phyloP scores from a whole-genome alignment of 2,329 filamentous ascomycete genomes.

The Diaporthe aspalathi region DNA sequence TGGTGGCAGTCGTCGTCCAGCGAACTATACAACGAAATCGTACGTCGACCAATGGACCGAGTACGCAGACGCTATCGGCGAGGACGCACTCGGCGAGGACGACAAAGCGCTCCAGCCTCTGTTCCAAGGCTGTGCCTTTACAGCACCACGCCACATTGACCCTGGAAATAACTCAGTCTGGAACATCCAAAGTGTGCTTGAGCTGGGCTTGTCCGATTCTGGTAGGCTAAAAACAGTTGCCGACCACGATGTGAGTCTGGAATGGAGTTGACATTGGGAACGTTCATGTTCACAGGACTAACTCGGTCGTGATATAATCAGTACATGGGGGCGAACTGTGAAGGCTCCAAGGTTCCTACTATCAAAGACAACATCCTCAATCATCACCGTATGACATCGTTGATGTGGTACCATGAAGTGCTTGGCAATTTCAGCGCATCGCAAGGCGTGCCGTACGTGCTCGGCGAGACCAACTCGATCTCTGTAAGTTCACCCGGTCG shows the following conservation, averaged over 20 bases:
- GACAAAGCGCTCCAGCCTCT: conserved; percentile 18
- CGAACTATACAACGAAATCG: conserved; percentile 14
- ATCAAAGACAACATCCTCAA: conserved; percentile 37
- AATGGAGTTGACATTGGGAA: background rate
- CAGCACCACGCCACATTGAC: conserved; percentile 25
- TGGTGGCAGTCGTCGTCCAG: conserved; percentile 24
- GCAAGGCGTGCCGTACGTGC: conserved; percentile 36
- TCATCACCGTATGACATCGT: conserved; percentile 38
- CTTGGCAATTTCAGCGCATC: conserved; percentile 37
- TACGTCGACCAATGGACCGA: conserved; percentile 30
- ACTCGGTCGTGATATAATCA: background rate
- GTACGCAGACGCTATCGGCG: conserved; percentile 26
- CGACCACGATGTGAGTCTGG: conserved; percentile 3
- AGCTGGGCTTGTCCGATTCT: background rate
- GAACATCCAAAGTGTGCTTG: conserved; percentile 26
- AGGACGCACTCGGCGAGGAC: background rate
- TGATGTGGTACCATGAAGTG: conserved; percentile 40
- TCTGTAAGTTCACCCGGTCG: background rate
- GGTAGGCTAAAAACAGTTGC: conserved; percentile 14
- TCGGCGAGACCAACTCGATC: conserved; percentile 33
- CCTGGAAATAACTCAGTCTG: conserved; percentile 16
- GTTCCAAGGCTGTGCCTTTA: conserved; percentile 29
- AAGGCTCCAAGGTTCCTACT: conserved; percentile 28
- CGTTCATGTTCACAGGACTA: background rate
- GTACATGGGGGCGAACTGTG: conserved; percentile 28